Evolutionary conservation across 768 basidiomycete species (phyloP).

Genomic region (Hericium rajendrae): DNA sequence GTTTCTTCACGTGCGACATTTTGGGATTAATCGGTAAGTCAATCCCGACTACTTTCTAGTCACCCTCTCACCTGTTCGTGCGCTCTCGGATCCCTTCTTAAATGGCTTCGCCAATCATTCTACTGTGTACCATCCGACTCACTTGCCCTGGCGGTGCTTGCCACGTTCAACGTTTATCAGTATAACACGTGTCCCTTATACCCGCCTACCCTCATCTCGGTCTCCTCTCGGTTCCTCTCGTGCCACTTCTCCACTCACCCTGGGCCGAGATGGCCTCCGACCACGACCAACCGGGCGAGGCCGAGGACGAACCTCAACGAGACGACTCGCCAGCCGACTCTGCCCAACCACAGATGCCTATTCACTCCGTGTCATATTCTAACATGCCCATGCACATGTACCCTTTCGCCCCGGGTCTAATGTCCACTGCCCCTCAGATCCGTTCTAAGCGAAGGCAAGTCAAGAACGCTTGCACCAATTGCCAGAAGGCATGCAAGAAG

Average conservation of each 20-base stretch:
- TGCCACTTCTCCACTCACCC: constrained; percentile 4
- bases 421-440: constrained; percentile 36
- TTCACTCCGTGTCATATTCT: constrained; percentile 42
- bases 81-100: background rate
- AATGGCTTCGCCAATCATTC: too few relatives aligned
- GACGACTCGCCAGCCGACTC: constrained; percentile 18
- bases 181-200: background rate
- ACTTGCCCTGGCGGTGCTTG: constrained; percentile 6
- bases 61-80: background rate
- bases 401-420: constrained; percentile 45
- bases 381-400: constrained; percentile 62
- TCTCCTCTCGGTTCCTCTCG: constrained; percentile 12
- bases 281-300: constrained; percentile 22
- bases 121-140: background rate
- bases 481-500: constrained; percentile 88
- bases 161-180: background rate
- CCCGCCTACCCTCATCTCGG: constrained; percentile 2
- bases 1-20: too few relatives aligned
- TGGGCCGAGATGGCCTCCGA: constrained; percentile 12
- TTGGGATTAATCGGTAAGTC: too few relatives aligned
- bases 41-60: background rate
- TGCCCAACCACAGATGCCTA: constrained; percentile 39
- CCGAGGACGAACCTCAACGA: constrained; percentile 25
- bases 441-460: constrained; percentile 79
- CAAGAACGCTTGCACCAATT: constrained; percentile 87